Conservation (phyloP, 2,329 filamentous ascomycete genomes). For the Neocucurbitaria cava region DNA sequence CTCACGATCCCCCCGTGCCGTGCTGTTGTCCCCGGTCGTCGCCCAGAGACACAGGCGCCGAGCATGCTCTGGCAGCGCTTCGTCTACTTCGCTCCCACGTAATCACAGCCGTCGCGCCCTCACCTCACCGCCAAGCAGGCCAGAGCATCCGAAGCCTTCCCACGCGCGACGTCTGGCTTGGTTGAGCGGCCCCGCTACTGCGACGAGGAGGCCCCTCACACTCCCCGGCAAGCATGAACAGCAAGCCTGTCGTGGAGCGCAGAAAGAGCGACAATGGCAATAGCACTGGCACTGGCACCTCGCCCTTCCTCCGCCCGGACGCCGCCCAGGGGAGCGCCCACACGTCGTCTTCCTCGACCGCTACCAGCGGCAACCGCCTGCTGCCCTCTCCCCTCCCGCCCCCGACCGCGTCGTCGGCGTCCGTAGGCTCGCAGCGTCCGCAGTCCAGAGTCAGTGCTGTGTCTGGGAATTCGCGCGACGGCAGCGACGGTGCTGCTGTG, state of each 20-base stretch:
- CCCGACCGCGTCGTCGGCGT: slow-evolving; percentile 41
- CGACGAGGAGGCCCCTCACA: slow-evolving; percentile 28
- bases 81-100: slow-evolving; percentile 36
- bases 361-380: slow-evolving; percentile 24
- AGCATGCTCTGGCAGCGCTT: slow-evolving; percentile 34
- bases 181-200: slow-evolving; percentile 20
- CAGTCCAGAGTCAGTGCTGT: slow-evolving; percentile 39
- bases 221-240: slow-evolving; percentile 33
- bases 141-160: slow-evolving; percentile 12
- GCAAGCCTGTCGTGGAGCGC: slow-evolving; percentile 39
- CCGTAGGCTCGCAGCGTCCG: slow-evolving; percentile 38
- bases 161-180: slow-evolving; percentile 21
- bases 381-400: slow-evolving; percentile 43
- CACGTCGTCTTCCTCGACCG: slow-evolving; percentile 14
- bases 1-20: not conserved
- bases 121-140: slow-evolving; percentile 28
- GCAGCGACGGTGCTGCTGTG: slow-evolving; percentile 28
- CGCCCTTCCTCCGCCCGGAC: slow-evolving; percentile 28
- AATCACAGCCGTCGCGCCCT: slow-evolving; percentile 27
- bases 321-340: slow-evolving; percentile 14
- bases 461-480: slow-evolving; percentile 35
- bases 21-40: not conserved
- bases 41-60: slow-evolving; percentile 1
- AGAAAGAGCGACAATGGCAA: slow-evolving; percentile 32
- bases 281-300: not conserved